These are phyloP conservation scores for Echria macrotheca DNA, from an alignment of 495 filamentous ascomycete genomes.

Conservation along the genomic window DNA sequence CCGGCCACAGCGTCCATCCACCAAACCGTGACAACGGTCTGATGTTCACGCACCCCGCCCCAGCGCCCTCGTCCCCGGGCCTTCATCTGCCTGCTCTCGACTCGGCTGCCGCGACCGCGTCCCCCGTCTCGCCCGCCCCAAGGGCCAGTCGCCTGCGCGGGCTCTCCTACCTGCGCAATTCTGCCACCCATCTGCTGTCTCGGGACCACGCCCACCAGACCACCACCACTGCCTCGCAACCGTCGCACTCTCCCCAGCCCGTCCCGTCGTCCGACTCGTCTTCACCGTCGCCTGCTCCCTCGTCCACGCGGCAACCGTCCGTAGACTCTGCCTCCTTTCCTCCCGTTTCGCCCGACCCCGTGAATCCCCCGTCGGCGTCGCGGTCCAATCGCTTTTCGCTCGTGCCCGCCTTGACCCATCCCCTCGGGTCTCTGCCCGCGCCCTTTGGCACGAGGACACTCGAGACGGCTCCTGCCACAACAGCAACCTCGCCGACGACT, in stretches of 20 bases:
- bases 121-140: constrained; percentile 40
- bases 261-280: background rate
- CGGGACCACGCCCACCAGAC: constrained; percentile 31
- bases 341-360: constrained; percentile 11
- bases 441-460: constrained; percentile 7
- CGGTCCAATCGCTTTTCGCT: constrained; percentile 26
- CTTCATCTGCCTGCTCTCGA: constrained; percentile 30
- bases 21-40: no score
- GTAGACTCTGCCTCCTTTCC: constrained; percentile 19
- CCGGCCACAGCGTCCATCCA: constrained; percentile 5
- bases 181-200: constrained; percentile 59
- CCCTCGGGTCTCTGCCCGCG: constrained; percentile 16
- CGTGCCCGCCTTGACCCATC: constrained; percentile 20
- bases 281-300: background rate
- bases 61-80: constrained; percentile 42
- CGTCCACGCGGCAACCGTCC: constrained; percentile 1
- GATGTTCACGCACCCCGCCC: constrained; percentile 52
- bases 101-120: constrained; percentile 37
- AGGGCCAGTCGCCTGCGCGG: constrained; percentile 62
- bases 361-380: constrained; percentile 15
- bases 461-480: background rate
- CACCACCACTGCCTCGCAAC: background rate
- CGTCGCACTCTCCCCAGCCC: background rate
- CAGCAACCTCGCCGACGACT: constrained; percentile 4
- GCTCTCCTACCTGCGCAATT: constrained; percentile 67